phyloP scores from a whole-genome alignment of 2,329 filamentous ascomycete genomes.

The Lachnellula subtilissima region DNA sequence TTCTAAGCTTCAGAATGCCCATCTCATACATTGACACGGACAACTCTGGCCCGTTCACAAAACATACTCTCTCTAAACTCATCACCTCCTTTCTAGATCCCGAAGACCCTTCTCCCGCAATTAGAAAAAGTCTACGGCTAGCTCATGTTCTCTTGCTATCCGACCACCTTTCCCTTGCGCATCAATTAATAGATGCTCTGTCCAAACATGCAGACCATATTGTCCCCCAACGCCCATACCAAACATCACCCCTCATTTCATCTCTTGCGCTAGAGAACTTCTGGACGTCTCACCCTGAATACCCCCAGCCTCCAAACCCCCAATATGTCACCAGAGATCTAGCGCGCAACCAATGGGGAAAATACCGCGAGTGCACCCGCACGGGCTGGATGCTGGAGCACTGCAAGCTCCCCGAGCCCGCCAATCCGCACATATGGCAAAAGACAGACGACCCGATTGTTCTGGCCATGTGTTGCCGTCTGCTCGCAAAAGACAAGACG shows the following conservation, averaged over 20 bases:
- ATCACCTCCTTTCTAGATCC: conserved; percentile 7
- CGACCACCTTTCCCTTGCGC: conserved; percentile 4
- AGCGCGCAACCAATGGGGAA: background rate
- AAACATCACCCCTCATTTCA: background rate
- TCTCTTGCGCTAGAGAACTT: background rate
- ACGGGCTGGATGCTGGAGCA: conserved; percentile 15
- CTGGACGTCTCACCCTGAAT: background rate
- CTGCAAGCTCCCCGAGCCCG: conserved; percentile 8
- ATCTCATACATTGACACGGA: too few relatives aligned
- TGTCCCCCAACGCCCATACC: background rate
- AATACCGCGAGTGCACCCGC: conserved; percentile 10
- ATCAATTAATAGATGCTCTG: conserved; percentile 4
- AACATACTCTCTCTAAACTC: conserved; percentile 5
- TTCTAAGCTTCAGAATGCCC: too few relatives aligned
- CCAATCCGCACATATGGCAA: conserved; percentile 8
- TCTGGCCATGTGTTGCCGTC: conserved; percentile 11
- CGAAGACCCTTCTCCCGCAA: background rate
- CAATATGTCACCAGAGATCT: background rate
- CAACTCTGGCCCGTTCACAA: background rate
- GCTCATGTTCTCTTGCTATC: conserved; percentile 9
- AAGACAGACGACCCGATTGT: conserved; percentile 9
- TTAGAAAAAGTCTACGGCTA: conserved; percentile 3
- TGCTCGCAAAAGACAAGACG: conserved; percentile 9
- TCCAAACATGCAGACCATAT: background rate
- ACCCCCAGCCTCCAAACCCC: background rate